Percentiles rank a stretch among this genome's conserved stretches.
phyloP scores from a whole-genome alignment of 2,329 filamentous ascomycete species.

The Chrysoporthe cubensis region DNA sequence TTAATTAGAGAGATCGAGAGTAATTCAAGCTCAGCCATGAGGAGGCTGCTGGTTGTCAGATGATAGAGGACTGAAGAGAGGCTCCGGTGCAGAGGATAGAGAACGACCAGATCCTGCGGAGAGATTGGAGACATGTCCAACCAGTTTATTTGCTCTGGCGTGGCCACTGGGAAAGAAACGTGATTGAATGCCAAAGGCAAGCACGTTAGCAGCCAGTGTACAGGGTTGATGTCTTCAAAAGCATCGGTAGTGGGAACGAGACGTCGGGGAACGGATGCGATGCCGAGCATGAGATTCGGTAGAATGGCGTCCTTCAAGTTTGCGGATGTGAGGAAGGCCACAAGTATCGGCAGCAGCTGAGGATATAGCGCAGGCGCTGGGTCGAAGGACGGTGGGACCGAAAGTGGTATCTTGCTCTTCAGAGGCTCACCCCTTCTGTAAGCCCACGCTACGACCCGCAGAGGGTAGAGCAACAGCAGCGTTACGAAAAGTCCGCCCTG shows the following conservation, averaged over 20 bases:
- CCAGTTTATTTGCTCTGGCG: conserved; percentile 31
- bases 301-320: conserved; percentile 66
- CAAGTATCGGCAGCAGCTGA: conserved; percentile 72
- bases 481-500: conserved; percentile 41
- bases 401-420: conserved; percentile 40
- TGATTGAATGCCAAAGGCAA: conserved; percentile 64
- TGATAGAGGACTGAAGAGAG: conserved; percentile 75
- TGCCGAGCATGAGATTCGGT: conserved; percentile 79
- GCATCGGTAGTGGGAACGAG: conserved; percentile 69
- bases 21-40: conserved; percentile 85
- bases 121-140: conserved; percentile 24
- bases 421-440: conserved; percentile 44
- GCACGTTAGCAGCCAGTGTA: conserved; percentile 82
- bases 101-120: conserved; percentile 37
- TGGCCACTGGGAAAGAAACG: conserved; percentile 23
- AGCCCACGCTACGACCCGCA: conserved; percentile 59
- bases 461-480: conserved; percentile 60
- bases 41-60: conserved; percentile 85
- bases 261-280: conserved; percentile 74
- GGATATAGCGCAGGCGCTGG: conserved; percentile 92
- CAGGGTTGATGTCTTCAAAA: conserved; percentile 60
- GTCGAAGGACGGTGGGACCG: conserved; percentile 79
- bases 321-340: conserved; percentile 73
- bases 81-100: conserved; percentile 85
- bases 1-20: conserved; percentile 84